Evolutionary conservation across 2,329 filamentous ascomycete genomes (phyloP), one percentile per base, ranked within the genome.

Genomic region (Phaeosphaeriaceae sp.): DNA sequence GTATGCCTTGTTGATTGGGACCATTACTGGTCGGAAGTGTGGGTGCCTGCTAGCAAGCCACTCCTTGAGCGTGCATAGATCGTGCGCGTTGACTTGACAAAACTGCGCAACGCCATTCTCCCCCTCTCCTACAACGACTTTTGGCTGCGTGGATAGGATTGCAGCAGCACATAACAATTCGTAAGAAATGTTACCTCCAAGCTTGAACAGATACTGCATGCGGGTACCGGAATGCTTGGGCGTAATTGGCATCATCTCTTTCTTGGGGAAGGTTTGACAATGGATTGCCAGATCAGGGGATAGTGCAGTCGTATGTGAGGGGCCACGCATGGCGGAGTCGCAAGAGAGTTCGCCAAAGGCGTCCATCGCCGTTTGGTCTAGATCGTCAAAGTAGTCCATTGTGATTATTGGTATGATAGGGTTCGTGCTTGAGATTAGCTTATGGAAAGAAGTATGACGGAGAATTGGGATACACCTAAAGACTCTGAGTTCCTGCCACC

Each of bases 351-450:
- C 41, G 22, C 15, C 31, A 11, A 52, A 33, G 6, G 50, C 50
- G n/a, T 46, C 21, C 22, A 20, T 45, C 13, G 50, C 50, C 15
- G 45, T 40, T 46, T 44, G 40, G 10, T 46, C 50, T 13, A 52
- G 40, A 22, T 52, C 50, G 41, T 46, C 50, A n/a, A 52, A 36
- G 33, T 52, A 52, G 25, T 52, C 50, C 41, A 52, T 52, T n/a
- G n/a, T n/a, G n/a, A n/a, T n/a, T n/a, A n/a, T n/a, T n/a, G n/a
- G n/a, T n/a, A n/a, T n/a, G n/a, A n/a, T n/a, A n/a, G n/a, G n/a
- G n/a, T n/a, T n/a, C n/a, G n/a, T n/a, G n/a, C n/a, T n/a, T n/a
- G n/a, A n/a, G n/a, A n/a, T n/a, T n/a, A n/a, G n/a, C n/a, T n/a
- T n/a, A n/a, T n/a, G n/a, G n/a, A n/a, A n/a, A n/a, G n/a, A n/a